Percentiles rank a stretch among this genome's conserved stretches.
Evolutionary conservation across 2,329 filamentous ascomycete genomes (phyloP).

Genomic region (Lomentospora prolificans): DNA sequence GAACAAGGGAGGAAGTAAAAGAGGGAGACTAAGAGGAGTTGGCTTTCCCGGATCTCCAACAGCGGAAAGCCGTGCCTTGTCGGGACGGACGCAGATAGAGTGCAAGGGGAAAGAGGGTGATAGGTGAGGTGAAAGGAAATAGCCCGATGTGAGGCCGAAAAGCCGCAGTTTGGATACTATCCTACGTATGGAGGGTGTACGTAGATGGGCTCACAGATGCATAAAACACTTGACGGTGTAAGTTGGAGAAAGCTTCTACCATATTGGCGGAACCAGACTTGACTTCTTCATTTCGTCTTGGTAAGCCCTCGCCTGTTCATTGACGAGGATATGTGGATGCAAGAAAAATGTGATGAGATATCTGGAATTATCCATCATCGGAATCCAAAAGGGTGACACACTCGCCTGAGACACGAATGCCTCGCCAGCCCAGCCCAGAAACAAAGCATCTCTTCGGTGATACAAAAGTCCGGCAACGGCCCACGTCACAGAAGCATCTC

Average conservation of each 20-base stretch:
- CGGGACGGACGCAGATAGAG: background rate
- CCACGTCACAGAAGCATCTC: background rate
- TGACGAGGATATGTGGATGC: too few species aligned
- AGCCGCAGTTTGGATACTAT: background rate
- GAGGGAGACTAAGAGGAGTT: background rate
- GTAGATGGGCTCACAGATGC: background rate
- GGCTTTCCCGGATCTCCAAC: background rate
- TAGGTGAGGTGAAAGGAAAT: background rate
- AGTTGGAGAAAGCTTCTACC: background rate
- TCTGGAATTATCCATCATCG: background rate
- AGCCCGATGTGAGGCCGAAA: background rate
- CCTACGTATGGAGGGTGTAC: background rate
- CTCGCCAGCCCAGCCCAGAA: background rate
- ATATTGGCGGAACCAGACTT: background rate
- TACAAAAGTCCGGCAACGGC: background rate
- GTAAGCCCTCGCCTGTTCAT: too few species aligned
- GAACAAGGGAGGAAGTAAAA: background rate
- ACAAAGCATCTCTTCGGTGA: background rate
- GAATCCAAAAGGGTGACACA: background rate
- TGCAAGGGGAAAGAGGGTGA: background rate
- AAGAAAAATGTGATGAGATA: background rate
- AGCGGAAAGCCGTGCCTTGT: constrained; percentile 1
- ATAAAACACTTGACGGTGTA: background rate
- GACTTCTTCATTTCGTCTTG: background rate
- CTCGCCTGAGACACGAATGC: background rate